Evolutionary conservation across 2,329 filamentous ascomycete species (phyloP).

Genomic region (Fusarium robinianum): DNA sequence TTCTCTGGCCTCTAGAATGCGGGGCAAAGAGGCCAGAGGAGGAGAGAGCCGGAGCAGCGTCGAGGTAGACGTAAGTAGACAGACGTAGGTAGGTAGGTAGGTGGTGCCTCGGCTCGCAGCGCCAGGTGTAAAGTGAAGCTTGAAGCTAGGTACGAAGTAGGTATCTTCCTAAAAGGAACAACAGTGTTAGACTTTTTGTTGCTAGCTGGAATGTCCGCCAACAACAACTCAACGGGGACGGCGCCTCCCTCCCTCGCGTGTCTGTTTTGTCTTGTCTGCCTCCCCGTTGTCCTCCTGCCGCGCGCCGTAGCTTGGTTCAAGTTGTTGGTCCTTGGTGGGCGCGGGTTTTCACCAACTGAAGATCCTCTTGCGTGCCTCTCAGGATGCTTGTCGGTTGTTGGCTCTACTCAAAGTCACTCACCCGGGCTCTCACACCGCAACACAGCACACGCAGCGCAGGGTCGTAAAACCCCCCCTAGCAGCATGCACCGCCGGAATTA

Average conservation of each 20-base stretch:
- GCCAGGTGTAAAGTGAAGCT: too few species aligned
- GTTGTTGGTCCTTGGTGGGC: background rate
- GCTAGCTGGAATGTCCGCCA: conserved; percentile 17
- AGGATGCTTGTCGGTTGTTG: background rate
- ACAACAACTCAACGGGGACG: conserved; percentile 30
- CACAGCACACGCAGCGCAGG: background rate
- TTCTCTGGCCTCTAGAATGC: background rate
- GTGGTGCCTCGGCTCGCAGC: too few species aligned
- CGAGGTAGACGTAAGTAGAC: background rate
- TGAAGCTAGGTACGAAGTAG: too few species aligned
- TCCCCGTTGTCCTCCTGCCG: background rate
- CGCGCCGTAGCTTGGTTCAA: background rate
- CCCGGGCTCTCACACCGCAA: conserved; percentile 4
- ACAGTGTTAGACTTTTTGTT: conserved; percentile 22
- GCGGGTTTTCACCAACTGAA: background rate
- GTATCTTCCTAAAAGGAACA: conserved; percentile 19
- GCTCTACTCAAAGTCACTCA: too few species aligned
- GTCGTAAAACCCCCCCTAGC: background rate
- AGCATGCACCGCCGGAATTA: too few species aligned
- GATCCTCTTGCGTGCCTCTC: background rate
- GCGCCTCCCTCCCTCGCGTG: conserved; percentile 26
- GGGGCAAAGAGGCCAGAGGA: too few species aligned
- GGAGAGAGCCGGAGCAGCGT: background rate
- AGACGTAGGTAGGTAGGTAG: too few species aligned
- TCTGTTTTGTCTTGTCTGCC: conserved; percentile 6